Evolutionary conservation across 2,329 filamentous ascomycete genomes (phyloP).

Genomic region (Ophiosphaerella herpotricha): DNA sequence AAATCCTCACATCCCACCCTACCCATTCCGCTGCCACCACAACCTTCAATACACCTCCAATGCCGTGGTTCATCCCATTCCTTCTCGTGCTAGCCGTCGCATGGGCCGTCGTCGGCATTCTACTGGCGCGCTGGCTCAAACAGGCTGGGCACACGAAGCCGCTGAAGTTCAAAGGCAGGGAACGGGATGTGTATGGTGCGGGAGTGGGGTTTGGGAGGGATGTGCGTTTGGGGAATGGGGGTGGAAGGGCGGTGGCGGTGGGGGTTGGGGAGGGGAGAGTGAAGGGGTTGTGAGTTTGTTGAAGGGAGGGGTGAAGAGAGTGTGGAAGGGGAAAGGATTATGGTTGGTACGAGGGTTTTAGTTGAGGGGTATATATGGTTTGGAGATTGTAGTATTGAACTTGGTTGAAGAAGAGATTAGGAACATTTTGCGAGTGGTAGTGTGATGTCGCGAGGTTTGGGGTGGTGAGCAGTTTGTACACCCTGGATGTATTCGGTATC

Average conservation of each 20-base stretch:
- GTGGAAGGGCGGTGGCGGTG: conserved; percentile 8
- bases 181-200: conserved; percentile 13
- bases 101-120: conserved; percentile 21
- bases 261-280: conserved; percentile 19
- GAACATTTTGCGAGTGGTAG: too few relatives aligned
- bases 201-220: conserved; percentile 13
- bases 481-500: too few relatives aligned
- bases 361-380: too few relatives aligned
- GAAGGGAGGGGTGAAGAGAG: too few relatives aligned
- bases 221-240: neutral
- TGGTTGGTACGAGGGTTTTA: too few relatives aligned
- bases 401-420: too few relatives aligned
- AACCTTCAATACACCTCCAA: neutral
- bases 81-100: conserved; percentile 19
- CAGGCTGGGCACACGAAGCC: conserved; percentile 20
- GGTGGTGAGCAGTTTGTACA: too few relatives aligned
- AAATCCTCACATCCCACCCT: neutral
- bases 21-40: neutral
- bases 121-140: conserved; percentile 24
- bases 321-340: too few relatives aligned
- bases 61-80: conserved; percentile 17
- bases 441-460: too few relatives aligned
- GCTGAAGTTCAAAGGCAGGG: conserved; percentile 10
- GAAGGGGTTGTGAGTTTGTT: conserved; percentile 16
- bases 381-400: too few relatives aligned